Evolutionary conservation across 2,329 filamentous ascomycete species (phyloP), one percentile per base, ranked within the genome.

Genomic region (Cladosporium sp.): DNA sequence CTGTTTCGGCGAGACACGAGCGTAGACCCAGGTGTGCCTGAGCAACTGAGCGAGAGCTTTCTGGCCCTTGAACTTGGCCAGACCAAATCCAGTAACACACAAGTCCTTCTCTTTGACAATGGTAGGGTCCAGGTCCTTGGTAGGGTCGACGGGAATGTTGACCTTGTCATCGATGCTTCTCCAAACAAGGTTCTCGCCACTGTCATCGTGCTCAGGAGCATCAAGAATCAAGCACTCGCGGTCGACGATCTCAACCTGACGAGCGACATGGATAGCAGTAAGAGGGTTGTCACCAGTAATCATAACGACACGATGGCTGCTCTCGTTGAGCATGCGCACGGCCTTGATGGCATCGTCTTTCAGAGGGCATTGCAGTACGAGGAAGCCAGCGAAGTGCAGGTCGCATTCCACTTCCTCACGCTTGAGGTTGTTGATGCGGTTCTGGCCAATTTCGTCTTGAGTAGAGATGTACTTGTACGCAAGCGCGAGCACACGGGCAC

Each of bases 271-370:
- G 12, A 97, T 92, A 70, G 95, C 95, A 49, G 95, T 99, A 62
- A 99, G 85, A 14, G 95, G 94, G 78, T 99, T 99, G 79, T 99
- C 95, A 76, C 95, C 95, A 67, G 95, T 99, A 71, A 99, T 99
- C 95, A 99, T 99, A 72, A 99, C 91, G 57, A 97, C 93, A 73
- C 95, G 92, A 79, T 99, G 95, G 80, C 93, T 98, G 80, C 94
- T 98, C 83, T 99, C 95, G 76, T 97, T 99, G 73, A 99, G 86
- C 92, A 98, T 97, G 71, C 91, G 92, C 49, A 99, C 92, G 47
- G 95, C 89, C 77, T 95, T 90, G 80, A 96, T 91, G 57, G 95
- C 95, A 78, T 99, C 95, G 30, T 97, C 93, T 81, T 99, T 99
- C 66, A 99, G 85, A 5, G 95, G 95, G 74, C 93, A 97, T 78